These are phyloP conservation scores for Crithidia brevicula DNA, from an alignment of 208 protist genomes.

Conservation along the genomic window DNA sequence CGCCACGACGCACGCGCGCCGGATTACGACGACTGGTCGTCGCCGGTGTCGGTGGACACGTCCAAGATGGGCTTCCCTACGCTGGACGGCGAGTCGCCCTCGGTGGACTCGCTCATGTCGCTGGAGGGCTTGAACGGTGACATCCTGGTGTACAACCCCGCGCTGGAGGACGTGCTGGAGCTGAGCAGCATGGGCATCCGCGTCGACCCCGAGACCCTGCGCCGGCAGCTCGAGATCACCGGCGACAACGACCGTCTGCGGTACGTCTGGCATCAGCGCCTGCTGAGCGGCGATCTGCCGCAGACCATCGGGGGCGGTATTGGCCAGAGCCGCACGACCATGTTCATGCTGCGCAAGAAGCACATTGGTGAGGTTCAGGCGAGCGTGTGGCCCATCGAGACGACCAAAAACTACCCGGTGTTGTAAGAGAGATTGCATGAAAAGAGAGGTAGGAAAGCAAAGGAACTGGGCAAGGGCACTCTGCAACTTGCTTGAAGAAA, in stretches of 20 bases:
- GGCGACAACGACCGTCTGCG: constrained; percentile 64
- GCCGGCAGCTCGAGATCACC: constrained; percentile 77
- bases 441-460: too few species aligned
- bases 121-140: constrained; percentile 90
- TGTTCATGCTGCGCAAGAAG: constrained; percentile 90
- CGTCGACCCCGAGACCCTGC: constrained; percentile 81
- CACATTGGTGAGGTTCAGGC: constrained; percentile 94
- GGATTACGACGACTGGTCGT: constrained; percentile 94
- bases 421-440: constrained; percentile 32
- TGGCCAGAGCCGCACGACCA: constrained; percentile 85
- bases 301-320: constrained; percentile 90
- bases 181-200: constrained; percentile 93
- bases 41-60: constrained; percentile 53
- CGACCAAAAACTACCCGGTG: constrained; percentile 28
- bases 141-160: constrained; percentile 89
- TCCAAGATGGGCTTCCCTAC: constrained; percentile 40
- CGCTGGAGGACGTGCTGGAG: constrained; percentile 85
- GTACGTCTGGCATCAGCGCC: constrained; percentile 76
- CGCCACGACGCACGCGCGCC: constrained; percentile 85
- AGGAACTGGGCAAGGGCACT: too few species aligned
- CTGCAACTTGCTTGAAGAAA: too few species aligned
- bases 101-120: constrained; percentile 56
- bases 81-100: constrained; percentile 34
- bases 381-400: constrained; percentile 79
- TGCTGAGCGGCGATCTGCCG: constrained; percentile 79